Conservation (phyloP, 2,329 filamentous ascomycete genomes). For the Pyrenophora teres region DNA sequence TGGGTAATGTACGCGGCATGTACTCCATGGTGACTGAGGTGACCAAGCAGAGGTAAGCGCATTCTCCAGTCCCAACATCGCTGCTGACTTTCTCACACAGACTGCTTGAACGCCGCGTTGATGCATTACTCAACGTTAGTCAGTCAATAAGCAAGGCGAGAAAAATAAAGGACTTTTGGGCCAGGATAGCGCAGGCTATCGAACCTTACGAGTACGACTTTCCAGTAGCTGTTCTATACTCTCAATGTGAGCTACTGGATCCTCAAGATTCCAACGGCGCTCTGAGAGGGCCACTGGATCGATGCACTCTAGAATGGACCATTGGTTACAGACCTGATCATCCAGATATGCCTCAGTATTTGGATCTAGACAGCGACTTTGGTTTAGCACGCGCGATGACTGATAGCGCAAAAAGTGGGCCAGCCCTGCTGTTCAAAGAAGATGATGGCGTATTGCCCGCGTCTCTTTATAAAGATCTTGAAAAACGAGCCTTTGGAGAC, state of each 20-base stretch:
- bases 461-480: constrained; percentile 8
- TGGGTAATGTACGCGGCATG: constrained; percentile 13
- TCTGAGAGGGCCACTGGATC: not conserved
- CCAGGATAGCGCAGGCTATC: constrained; percentile 8
- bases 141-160: constrained; percentile 13
- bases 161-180: constrained; percentile 14
- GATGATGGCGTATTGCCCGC: constrained; percentile 8
- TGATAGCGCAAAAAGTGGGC: not conserved
- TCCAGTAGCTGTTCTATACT: constrained; percentile 16
- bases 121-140: constrained; percentile 11
- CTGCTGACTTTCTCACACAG: not conserved
- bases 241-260: constrained; percentile 1
- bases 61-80: not conserved
- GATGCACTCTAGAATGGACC: constrained; percentile 11
- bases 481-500: constrained; percentile 18
- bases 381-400: constrained; percentile 6
- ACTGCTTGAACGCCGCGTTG: constrained; percentile 17
- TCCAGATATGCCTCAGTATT: constrained; percentile 5
- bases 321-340: constrained; percentile 12
- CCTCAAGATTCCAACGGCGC: not conserved
- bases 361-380: constrained; percentile 5
- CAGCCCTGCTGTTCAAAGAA: constrained; percentile 1
- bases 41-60: constrained; percentile 19
- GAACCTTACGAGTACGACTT: constrained; percentile 18
- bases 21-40: constrained; percentile 23